Base-by-base conservation (phyloP, 116 monocot genomes). In the Papilionanthe hybrid region DNA sequence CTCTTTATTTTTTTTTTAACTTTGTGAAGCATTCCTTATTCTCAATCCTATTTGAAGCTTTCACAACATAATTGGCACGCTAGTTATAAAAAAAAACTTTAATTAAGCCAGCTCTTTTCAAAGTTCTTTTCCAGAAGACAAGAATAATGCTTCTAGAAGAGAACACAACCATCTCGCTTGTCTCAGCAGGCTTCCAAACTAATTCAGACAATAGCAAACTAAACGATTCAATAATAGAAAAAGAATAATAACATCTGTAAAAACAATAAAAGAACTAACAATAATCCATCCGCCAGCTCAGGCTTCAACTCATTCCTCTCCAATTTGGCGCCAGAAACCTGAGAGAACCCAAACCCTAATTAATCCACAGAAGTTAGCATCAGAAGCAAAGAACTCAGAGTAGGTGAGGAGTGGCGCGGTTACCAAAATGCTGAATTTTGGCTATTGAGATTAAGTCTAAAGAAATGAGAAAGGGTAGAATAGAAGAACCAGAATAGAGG, bases 271-370 rank as follows among this genome's bases (percentile, higher is more conserved):
- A 73, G 73, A 8, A 73, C 73, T 73, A 9, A 73, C 73, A 73
- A 44, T 44, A 73, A 73, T 42, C 22, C 73, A 44, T 73, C 73
- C 17, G 22, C 44, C 73, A 44, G n/a, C 73, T 44, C 73, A 44
- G 73, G 73, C 20, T n/a, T 45, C 73, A 73, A 43, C 73, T 73
- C 73, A 43, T 44, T 73, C 43, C 29, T 25, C 44, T 73, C 73
- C 73, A 73, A 8, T n/a, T 73, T 73, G 73, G 11, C 43, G 73
- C 42, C 20, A 73, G 73, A 7, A 73, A 4, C 73, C 73, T 73
- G 73, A 73, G n/a, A 42, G 17, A 73, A 9, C 7, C 29, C 19
- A 8, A 73, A 73, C 73, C 43, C 44, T 44, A 41, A 44, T 73
- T 15, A 73, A 22, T 73, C 44, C 73, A 7, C n/a, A 23, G 5